Percentiles rank a stretch among this genome's conserved stretches.
These are phyloP conservation scores for Periconia digitata DNA, from an alignment of 2,329 filamentous ascomycete genomes.

Conservation along the genomic window DNA sequence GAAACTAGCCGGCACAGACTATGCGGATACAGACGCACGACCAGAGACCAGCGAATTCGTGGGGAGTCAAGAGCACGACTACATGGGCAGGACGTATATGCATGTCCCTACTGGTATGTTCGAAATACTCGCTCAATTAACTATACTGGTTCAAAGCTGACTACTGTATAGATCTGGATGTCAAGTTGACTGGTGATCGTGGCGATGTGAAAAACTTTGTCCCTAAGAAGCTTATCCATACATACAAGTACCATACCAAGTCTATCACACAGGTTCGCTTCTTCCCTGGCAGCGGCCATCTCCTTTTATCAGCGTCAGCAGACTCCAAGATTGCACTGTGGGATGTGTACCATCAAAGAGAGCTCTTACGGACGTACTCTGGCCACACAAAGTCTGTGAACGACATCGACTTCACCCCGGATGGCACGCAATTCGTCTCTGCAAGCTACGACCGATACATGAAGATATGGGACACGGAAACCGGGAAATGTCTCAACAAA, in stretches of 20 bases:
- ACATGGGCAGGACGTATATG: constrained; percentile 96
- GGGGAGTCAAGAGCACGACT: constrained; percentile 80
- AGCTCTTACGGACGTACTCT: constrained; percentile 86
- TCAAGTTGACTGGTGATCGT: constrained; percentile 69
- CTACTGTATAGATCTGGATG: constrained; percentile 33
- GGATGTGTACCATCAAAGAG: constrained; percentile 88
- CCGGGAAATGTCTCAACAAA: constrained; percentile 80
- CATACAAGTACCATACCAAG: constrained; percentile 82
- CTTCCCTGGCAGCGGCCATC: constrained; percentile 83
- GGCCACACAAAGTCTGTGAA: constrained; percentile 90
- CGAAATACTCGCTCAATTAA: background rate
- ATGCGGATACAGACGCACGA: constrained; percentile 47
- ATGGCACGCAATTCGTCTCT: constrained; percentile 83
- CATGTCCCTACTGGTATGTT: constrained; percentile 72
- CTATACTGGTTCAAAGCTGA: constrained; percentile 3
- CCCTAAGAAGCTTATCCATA: constrained; percentile 90
- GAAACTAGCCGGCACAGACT: constrained; percentile 58
- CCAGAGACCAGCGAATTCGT: constrained; percentile 85
- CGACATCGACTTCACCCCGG: constrained; percentile 82
- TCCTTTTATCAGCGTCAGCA: constrained; percentile 85
- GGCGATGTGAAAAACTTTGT: constrained; percentile 86
- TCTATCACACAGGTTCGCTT: constrained; percentile 87
- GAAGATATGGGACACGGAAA: constrained; percentile 98
- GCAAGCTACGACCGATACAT: constrained; percentile 94
- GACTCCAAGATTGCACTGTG: constrained; percentile 91